A percentile compares a stretch with the other conserved stretches of the same genome.
These are phyloP conservation scores for Dipteronia dyeriana DNA, from an alignment of 345 rosid genomes.

Conservation along the genomic window DNA sequence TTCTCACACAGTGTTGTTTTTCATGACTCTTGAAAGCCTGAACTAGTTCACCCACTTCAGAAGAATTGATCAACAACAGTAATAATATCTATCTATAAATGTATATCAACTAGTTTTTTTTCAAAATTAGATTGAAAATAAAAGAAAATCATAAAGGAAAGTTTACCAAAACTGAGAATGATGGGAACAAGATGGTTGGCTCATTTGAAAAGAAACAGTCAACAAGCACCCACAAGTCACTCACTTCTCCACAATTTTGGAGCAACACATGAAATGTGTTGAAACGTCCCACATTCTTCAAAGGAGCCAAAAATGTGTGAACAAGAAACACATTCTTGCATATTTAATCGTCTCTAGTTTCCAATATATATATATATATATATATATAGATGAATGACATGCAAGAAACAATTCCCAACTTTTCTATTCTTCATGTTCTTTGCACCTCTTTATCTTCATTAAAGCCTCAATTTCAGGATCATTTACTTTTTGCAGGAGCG, in stretches of 20 bases:
- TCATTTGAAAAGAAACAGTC: background rate
- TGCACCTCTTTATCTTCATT: slow-evolving; percentile 27
- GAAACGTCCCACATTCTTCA: slow-evolving; percentile 17
- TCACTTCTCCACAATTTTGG: background rate
- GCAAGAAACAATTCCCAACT: slow-evolving; percentile 15
- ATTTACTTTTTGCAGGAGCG: background rate
- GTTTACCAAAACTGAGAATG: background rate
- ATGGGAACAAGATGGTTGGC: slow-evolving; percentile 11
- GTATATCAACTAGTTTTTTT: background rate
- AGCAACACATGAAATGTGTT: slow-evolving; percentile 51
- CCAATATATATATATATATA: background rate
- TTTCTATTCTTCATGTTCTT: slow-evolving; percentile 39
- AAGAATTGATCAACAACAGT: background rate
- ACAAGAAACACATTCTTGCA: slow-evolving; percentile 24
- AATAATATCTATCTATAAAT: background rate
- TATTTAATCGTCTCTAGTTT: slow-evolving; percentile 14
- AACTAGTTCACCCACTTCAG: background rate
- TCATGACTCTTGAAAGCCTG: background rate
- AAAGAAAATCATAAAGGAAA: background rate
- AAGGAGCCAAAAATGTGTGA: slow-evolving; percentile 25
- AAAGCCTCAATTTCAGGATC: slow-evolving; percentile 17
- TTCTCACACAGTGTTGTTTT: background rate
- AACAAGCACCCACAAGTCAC: background rate
- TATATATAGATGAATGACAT: slow-evolving; percentile 15
- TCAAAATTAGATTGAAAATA: too few species aligned